These are phyloP conservation scores for Onygenales sp. DNA, from an alignment of 2,329 filamentous ascomycete genomes.

Conservation along the genomic window DNA sequence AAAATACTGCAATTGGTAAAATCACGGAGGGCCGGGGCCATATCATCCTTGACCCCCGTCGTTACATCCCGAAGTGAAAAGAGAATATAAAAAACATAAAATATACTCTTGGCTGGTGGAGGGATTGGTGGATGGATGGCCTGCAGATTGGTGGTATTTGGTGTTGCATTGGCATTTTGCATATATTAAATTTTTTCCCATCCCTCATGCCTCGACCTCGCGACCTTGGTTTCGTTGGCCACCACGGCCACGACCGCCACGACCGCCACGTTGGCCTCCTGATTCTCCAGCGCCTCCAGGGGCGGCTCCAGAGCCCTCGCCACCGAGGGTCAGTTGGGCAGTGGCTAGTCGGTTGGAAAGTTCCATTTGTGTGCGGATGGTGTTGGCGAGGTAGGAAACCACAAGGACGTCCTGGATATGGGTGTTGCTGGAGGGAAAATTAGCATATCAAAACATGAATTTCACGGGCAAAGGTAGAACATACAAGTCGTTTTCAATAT, in stretches of 20 bases:
- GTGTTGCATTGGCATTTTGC: neutral
- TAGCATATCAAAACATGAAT: slow-evolving; percentile 18
- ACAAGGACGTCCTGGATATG: slow-evolving; percentile 98
- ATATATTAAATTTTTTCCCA: neutral
- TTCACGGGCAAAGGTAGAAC: slow-evolving; percentile 21
- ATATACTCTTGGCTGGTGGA: neutral
- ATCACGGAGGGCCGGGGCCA: neutral
- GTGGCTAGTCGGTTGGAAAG: slow-evolving; percentile 89
- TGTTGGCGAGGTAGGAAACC: slow-evolving; percentile 96
- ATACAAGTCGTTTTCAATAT: slow-evolving; percentile 91
- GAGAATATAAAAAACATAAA: neutral
- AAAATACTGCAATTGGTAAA: slow-evolving; percentile 1
- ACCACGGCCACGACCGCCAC: slow-evolving; percentile 35
- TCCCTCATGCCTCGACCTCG: neutral
- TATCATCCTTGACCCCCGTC: neutral
- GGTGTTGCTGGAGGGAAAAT: slow-evolving; percentile 61
- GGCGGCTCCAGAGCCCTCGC: slow-evolving; percentile 32
- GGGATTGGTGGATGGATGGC: neutral
- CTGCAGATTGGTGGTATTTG: neutral
- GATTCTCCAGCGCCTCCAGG: slow-evolving; percentile 16
- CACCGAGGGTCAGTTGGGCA: slow-evolving; percentile 54
- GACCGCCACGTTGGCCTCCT: slow-evolving; percentile 26
- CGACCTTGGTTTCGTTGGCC: slow-evolving; percentile 25
- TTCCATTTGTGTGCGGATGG: slow-evolving; percentile 97
- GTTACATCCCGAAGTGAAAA: neutral